Evolutionary conservation across 2,329 filamentous ascomycete species (phyloP), one percentile per base, ranked within the genome.

Genomic region (Aureobasidium musti): DNA sequence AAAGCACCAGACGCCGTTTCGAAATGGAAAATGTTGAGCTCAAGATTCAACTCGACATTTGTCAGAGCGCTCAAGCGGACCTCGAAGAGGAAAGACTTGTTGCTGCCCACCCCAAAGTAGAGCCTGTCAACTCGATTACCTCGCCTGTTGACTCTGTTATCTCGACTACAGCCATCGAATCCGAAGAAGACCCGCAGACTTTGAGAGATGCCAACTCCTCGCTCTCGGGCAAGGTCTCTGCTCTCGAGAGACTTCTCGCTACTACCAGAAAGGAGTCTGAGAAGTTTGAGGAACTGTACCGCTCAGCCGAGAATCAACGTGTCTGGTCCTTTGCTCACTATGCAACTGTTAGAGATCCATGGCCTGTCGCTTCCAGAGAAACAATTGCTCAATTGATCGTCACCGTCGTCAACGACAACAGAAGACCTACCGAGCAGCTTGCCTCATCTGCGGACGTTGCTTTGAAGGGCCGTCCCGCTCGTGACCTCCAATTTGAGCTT

Each of bases 271-370:
- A 56, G 7, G 50, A 65, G 8, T 14, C 28, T 17, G 13, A 8
- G 14, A 45, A n/a, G 7, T 65, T 23, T 19, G 11, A 37, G 19
- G 33, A 63, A 21, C 13, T 39, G 33, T 53, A 53, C n/a, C n/a
- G 19, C 6, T 10, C 49, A 8, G 50, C 61, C 41, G 23, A 45
- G 17, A 28, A 37, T 11, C 61, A 65, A 28, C 35, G 49, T 26
- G 23, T 47, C 7, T 65, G 61, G 61, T 43, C 49, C 49, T 50
- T 56, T 19, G 49, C 49, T 47, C 30, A 37, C 39, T 47, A 56
- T 14, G 49, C 39, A 26, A 35, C 61, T 3, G 11, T 56, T 5
- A 45, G 21, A 37, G 19, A 65, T 37, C 61, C 61, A 28, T 65
- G 61, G 61, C 61, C 61, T 13, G 33, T 45, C 6, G 50, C 23